Conservation (phyloP, 2,329 filamentous ascomycete genomes). For the Ilyonectria sp. region DNA sequence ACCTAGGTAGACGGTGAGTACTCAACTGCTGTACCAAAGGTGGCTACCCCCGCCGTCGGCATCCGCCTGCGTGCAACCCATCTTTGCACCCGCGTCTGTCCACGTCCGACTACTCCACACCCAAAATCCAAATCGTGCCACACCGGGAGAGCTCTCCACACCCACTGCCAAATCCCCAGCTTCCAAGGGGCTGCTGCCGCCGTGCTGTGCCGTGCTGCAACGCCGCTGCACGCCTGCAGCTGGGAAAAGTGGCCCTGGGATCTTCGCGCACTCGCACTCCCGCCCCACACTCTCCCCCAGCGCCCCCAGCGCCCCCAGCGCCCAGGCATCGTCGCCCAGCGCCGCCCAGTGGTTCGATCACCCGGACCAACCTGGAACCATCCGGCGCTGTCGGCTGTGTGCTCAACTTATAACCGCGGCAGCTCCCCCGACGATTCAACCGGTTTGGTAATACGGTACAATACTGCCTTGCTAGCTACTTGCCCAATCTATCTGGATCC, state of each 20-base stretch:
- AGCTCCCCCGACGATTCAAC: slow-evolving; percentile 7
- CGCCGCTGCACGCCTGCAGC: not conserved
- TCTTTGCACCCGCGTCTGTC: not conserved
- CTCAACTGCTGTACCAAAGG: not conserved
- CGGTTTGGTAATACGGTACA: slow-evolving; percentile 3
- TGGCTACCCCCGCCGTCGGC: slow-evolving; percentile 12
- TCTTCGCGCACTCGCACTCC: slow-evolving; percentile 21
- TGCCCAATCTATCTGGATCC: slow-evolving; percentile 5
- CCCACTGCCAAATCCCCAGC: not conserved
- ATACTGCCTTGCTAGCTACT: slow-evolving; percentile 1
- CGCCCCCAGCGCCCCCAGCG: slow-evolving; percentile 8
- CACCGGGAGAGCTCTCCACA: slow-evolving; percentile 10
- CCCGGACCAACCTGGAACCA: slow-evolving; percentile 13
- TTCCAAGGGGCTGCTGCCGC: slow-evolving; percentile 2
- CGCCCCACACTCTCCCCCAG: slow-evolving; percentile 15
- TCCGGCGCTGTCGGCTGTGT: slow-evolving; percentile 26
- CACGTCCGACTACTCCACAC: slow-evolving; percentile 1
- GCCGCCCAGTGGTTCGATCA: slow-evolving; percentile 35
- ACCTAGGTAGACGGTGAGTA: too few relatives aligned
- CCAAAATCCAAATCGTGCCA: slow-evolving; percentile 17
- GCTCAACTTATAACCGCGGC: slow-evolving; percentile 32
- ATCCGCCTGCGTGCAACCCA: not conserved
- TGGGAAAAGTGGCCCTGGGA: not conserved
- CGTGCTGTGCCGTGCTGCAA: not conserved
- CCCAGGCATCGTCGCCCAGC: slow-evolving; percentile 22